Conservation (phyloP, 371 early-diverging fungal genomes). For the Lichtheimia hyalospora region DNA sequence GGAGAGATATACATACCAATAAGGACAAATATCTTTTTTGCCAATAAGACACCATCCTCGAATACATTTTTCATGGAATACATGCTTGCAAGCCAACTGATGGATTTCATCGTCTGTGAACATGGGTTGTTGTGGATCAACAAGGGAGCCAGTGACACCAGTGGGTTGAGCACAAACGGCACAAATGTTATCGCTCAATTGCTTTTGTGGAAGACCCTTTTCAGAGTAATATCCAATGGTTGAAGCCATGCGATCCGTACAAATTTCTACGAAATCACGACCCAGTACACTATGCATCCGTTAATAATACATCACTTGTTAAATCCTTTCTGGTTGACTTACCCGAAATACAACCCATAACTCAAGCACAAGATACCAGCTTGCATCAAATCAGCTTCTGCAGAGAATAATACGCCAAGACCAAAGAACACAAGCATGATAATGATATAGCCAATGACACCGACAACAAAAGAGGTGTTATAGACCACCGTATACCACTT, state of each 20-base stretch:
- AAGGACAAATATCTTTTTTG: constrained; percentile 95
- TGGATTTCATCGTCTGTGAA: constrained; percentile 57
- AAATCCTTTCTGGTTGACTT: too few species aligned
- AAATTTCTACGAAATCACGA: constrained; percentile 84
- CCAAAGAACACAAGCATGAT: constrained; percentile 63
- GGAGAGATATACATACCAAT: constrained; percentile 58
- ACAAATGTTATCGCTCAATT: constrained; percentile 74
- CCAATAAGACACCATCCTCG: constrained; percentile 95
- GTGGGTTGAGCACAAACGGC: constrained; percentile 78
- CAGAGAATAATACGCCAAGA: constrained; percentile 41
- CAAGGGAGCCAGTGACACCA: constrained; percentile 17
- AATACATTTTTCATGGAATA: constrained; percentile 91
- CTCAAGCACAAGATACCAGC: constrained; percentile 51
- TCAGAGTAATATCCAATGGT: constrained; percentile 75
- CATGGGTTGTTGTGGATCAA: constrained; percentile 28
- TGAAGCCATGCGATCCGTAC: constrained; percentile 82
- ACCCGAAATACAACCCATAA: constrained; percentile 78
- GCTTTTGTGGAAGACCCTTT: constrained; percentile 69
- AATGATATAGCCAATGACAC: constrained; percentile 58
- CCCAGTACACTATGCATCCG: constrained; percentile 72
- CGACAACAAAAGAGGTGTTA: constrained; percentile 63
- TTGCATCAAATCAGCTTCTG: constrained; percentile 44
- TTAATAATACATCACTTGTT: too few species aligned
- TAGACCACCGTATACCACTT: constrained; percentile 70
- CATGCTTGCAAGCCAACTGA: constrained; percentile 75